phyloP scores from a whole-genome alignment of 768 basidiomycete species.

The Mycena filopes region DNA sequence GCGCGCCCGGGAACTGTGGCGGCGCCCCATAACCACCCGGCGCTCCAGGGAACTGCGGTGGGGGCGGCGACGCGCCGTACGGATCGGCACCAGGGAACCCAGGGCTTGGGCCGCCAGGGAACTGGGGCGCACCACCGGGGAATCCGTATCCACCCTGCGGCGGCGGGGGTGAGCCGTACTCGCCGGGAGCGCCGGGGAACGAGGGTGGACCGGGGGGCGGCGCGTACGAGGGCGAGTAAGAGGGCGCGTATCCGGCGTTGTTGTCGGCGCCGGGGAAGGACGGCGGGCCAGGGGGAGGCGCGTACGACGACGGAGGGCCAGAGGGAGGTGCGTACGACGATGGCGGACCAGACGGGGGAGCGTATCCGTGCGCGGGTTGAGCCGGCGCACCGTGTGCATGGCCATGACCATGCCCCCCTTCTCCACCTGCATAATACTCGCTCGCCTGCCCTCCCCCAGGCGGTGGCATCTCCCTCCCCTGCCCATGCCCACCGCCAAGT shows the following conservation, averaged over 20 bases:
- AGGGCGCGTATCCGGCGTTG: constrained; percentile 45
- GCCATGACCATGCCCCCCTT: too few relatives aligned
- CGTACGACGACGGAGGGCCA: constrained; percentile 39
- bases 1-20: constrained; percentile 25
- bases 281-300: constrained; percentile 44
- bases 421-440: constrained; percentile 42
- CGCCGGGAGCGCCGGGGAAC: constrained; percentile 41
- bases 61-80: constrained; percentile 32
- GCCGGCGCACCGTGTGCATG: constrained; percentile 1
- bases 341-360: constrained; percentile 39
- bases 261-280: constrained; percentile 37
- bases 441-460: constrained; percentile 41
- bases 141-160: constrained; percentile 6
- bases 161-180: constrained; percentile 16
- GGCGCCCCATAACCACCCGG: constrained; percentile 24
- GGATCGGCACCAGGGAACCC: constrained; percentile 46
- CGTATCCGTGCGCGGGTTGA: constrained; percentile 28
- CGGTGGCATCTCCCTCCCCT: constrained; percentile 27
- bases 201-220: constrained; percentile 40
- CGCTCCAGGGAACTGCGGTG: constrained; percentile 25
- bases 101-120: constrained; percentile 41
- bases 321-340: constrained; percentile 35
- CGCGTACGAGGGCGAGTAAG: constrained; percentile 49
- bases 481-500: constrained; percentile 37
- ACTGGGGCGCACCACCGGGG: constrained; percentile 31